These are phyloP conservation scores for Acer negundo DNA, from an alignment of 345 rosid genomes.

Conservation along the genomic window DNA sequence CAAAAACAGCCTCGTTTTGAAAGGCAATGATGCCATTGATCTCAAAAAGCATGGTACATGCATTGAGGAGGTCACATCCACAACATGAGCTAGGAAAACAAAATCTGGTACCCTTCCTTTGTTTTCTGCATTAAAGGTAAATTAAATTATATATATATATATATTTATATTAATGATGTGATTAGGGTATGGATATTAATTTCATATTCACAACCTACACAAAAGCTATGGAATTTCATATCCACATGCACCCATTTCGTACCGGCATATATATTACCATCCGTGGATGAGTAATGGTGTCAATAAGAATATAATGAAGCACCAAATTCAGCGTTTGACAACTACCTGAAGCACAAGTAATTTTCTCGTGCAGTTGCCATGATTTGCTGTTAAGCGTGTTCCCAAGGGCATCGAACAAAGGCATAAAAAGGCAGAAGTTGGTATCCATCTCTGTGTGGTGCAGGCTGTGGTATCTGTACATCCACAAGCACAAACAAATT, in stretches of 20 bases:
- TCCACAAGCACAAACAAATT: no score
- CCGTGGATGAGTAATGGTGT: not conserved
- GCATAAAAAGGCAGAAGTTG: conserved; percentile 97
- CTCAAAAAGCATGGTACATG: conserved; percentile 61
- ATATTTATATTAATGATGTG: no score
- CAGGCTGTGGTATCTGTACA: conserved; percentile 74
- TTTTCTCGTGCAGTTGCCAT: conserved; percentile 67
- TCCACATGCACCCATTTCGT: no score
- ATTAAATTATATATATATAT: no score
- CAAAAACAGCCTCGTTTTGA: conserved; percentile 39
- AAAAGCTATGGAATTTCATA: no score
- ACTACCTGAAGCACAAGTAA: conserved; percentile 56
- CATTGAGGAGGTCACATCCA: conserved; percentile 63
- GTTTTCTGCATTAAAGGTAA: conserved; percentile 38
- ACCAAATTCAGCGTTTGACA: not conserved
- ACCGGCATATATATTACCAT: no score
- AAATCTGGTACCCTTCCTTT: conserved; percentile 68
- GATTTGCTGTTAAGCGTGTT: conserved; percentile 69
- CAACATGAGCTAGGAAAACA: conserved; percentile 92
- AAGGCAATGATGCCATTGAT: conserved; percentile 64
- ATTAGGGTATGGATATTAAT: no score
- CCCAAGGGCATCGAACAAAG: conserved; percentile 77
- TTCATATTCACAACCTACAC: no score
- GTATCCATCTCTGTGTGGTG: conserved; percentile 79
- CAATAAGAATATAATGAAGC: not conserved